Conservation (phyloP, 2,329 filamentous ascomycete genomes). For the Exophiala alcalophila region DNA sequence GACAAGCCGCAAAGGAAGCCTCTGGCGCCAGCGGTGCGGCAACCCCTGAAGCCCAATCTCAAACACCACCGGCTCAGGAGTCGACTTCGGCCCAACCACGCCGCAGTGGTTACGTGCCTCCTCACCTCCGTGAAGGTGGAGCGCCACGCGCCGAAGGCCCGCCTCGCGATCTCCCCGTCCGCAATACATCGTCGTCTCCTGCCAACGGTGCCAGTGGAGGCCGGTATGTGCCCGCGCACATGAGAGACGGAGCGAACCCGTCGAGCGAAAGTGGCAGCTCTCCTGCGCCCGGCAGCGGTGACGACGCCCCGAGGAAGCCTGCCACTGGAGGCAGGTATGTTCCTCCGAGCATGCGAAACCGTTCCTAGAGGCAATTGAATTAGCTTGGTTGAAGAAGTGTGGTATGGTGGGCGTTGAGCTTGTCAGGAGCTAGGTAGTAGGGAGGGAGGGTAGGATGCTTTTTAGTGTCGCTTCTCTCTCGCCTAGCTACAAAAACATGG, state of each 20-base stretch:
- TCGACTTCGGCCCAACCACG: constrained; percentile 28
- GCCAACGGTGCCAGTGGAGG: constrained; percentile 34
- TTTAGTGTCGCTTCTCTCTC: no score
- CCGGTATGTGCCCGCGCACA: constrained; percentile 35
- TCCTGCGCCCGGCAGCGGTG: constrained; percentile 18
- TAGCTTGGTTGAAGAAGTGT: no score
- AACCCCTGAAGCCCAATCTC: constrained; percentile 8
- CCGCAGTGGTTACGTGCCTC: constrained; percentile 38
- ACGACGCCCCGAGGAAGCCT: constrained; percentile 23
- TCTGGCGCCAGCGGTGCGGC: constrained; percentile 9
- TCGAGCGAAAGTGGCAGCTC: constrained; percentile 24
- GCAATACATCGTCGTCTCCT: constrained; percentile 29
- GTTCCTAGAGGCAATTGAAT: constrained; percentile 9
- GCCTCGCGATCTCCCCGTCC: constrained; percentile 32
- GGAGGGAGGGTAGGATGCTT: no score
- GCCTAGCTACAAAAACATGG: neutral
- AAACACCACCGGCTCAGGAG: constrained; percentile 16
- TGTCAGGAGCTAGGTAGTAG: no score
- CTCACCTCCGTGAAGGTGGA: constrained; percentile 39
- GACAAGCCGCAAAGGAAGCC: constrained; percentile 52
- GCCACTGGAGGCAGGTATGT: constrained; percentile 26
- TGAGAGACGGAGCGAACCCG: constrained; percentile 33
- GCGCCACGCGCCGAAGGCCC: constrained; percentile 23
- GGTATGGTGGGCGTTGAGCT: no score
- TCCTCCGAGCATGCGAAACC: constrained; percentile 29